Percentiles rank a stretch among this genome's conserved stretches.
phyloP scores from a whole-genome alignment of 306 rosid species.

The Dryas drummondii region DNA sequence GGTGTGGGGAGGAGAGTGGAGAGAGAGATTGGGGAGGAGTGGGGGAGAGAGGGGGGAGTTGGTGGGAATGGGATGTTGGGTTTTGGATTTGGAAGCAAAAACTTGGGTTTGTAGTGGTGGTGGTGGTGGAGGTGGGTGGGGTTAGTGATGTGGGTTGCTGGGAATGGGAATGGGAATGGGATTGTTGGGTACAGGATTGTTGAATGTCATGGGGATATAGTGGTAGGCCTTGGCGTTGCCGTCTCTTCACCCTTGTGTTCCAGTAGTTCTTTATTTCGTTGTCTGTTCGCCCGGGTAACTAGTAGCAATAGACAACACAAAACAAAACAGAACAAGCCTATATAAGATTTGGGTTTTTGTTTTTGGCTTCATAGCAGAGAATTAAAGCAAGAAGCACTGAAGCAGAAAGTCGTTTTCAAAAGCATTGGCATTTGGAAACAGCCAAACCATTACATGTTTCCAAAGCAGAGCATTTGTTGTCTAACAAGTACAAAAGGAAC shows the following conservation, averaged over 20 bases:
- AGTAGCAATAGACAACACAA: too few species aligned
- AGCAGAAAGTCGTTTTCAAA: too few species aligned
- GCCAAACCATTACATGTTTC: too few species aligned
- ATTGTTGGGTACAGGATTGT: slow-evolving; percentile 17
- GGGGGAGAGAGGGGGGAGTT: slow-evolving; percentile 26
- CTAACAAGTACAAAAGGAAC: too few species aligned
- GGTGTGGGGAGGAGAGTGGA: slow-evolving; percentile 50
- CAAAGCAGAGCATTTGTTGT: too few species aligned
- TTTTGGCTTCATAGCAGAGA: too few species aligned
- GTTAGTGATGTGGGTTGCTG: slow-evolving; percentile 19
- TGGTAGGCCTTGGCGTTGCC: slow-evolving; percentile 76
- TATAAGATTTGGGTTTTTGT: too few species aligned
- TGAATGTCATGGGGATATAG: slow-evolving; percentile 52
- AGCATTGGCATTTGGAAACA: too few species aligned
- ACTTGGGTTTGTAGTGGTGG: slow-evolving; percentile 24
- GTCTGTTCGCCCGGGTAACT: slow-evolving; percentile 97
- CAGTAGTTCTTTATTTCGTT: slow-evolving; percentile 91
- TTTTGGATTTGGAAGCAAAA: slow-evolving; percentile 35
- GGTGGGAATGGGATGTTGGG: slow-evolving; percentile 23
- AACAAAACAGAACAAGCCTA: neutral
- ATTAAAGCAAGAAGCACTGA: too few species aligned
- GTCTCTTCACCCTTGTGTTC: slow-evolving; percentile 83
- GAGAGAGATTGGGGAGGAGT: slow-evolving; percentile 35
- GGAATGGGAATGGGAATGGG: slow-evolving; percentile 23
- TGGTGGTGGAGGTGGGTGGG: slow-evolving; percentile 11